A percentile compares a stretch with the other conserved stretches of the same genome.
Conservation (phyloP, 2,329 filamentous ascomycete species). For the Diaporthe ilicicola region DNA sequence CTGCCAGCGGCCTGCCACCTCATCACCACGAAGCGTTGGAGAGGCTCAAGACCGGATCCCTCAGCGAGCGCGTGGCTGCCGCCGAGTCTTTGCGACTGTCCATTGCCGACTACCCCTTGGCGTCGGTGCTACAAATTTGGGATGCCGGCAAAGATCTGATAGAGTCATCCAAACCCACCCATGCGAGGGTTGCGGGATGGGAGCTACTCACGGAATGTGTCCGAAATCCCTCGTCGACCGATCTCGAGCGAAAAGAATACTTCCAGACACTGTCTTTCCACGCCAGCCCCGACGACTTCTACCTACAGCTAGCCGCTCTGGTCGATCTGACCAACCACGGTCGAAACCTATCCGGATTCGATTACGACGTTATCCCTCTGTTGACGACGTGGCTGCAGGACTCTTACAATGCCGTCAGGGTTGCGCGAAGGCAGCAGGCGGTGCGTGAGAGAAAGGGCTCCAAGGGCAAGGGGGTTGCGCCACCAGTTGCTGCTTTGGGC, state of each 20-base stretch:
- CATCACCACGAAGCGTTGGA: slow-evolving; percentile 64
- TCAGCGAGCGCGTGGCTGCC: slow-evolving; percentile 64
- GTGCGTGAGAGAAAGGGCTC: slow-evolving; percentile 49
- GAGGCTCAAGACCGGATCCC: slow-evolving; percentile 60
- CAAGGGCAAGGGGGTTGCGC: slow-evolving; percentile 47
- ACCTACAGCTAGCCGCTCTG: slow-evolving; percentile 70
- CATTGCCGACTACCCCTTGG: slow-evolving; percentile 67
- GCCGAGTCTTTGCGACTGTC: slow-evolving; percentile 65
- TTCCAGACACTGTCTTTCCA: slow-evolving; percentile 68
- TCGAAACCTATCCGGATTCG: slow-evolving; percentile 70
- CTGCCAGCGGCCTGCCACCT: slow-evolving; percentile 54
- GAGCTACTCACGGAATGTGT: slow-evolving; percentile 72
- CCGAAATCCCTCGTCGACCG: slow-evolving; percentile 68
- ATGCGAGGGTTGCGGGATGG: slow-evolving; percentile 69
- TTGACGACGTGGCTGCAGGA: slow-evolving; percentile 68
- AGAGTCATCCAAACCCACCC: slow-evolving; percentile 60
- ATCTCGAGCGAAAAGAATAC: slow-evolving; percentile 72
- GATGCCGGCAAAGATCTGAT: slow-evolving; percentile 72
- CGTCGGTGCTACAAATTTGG: slow-evolving; percentile 70
- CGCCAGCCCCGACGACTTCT: slow-evolving; percentile 69
- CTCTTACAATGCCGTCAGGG: slow-evolving; percentile 61
- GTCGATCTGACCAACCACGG: slow-evolving; percentile 69
- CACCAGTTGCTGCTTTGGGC: slow-evolving; percentile 44
- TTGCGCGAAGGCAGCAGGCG: slow-evolving; percentile 58
- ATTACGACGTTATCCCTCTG: slow-evolving; percentile 71